phyloP scores from a whole-genome alignment of 2,329 filamentous ascomycete species.

The Diaporthe eres region DNA sequence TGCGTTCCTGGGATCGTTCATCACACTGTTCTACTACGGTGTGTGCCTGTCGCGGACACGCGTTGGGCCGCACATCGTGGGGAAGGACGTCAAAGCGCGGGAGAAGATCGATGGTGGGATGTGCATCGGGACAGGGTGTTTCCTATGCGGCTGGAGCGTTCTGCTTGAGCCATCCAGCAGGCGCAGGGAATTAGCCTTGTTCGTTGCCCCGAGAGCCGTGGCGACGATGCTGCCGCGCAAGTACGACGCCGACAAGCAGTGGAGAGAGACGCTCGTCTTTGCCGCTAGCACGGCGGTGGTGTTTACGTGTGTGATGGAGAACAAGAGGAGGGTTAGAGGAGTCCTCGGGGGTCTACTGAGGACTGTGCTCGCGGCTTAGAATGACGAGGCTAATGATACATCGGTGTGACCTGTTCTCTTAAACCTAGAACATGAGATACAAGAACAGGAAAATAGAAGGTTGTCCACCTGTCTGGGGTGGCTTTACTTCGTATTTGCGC shows the following conservation, averaged over 20 bases:
- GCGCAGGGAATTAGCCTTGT: conserved; percentile 82
- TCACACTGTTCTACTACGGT: conserved; percentile 86
- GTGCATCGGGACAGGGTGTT: conserved; percentile 80
- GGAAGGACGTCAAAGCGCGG: conserved; percentile 61
- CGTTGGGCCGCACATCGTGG: conserved; percentile 77
- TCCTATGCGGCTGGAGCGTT: conserved; percentile 86
- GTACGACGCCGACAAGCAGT: conserved; percentile 74
- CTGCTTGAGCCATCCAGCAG: conserved; percentile 77
- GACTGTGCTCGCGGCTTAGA: conserved; percentile 59
- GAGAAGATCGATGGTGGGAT: conserved; percentile 73
- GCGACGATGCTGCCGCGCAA: conserved; percentile 80
- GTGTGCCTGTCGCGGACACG: conserved; percentile 84
- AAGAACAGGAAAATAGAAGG: neutral
- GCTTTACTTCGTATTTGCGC: neutral
- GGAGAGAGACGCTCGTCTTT: conserved; percentile 77
- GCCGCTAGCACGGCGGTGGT: conserved; percentile 78
- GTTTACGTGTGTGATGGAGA: conserved; percentile 76
- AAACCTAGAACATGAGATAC: neutral
- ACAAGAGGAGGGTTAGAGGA: conserved; percentile 74
- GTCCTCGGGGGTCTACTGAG: conserved; percentile 74
- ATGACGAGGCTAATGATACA: neutral
- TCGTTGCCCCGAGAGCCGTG: conserved; percentile 83
- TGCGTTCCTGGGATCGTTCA: conserved; percentile 82
- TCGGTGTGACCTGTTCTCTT: neutral
- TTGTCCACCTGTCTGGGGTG: neutral